Conservation (phyloP, 2,329 filamentous ascomycete genomes). For the Aaosphaeria arxii region DNA sequence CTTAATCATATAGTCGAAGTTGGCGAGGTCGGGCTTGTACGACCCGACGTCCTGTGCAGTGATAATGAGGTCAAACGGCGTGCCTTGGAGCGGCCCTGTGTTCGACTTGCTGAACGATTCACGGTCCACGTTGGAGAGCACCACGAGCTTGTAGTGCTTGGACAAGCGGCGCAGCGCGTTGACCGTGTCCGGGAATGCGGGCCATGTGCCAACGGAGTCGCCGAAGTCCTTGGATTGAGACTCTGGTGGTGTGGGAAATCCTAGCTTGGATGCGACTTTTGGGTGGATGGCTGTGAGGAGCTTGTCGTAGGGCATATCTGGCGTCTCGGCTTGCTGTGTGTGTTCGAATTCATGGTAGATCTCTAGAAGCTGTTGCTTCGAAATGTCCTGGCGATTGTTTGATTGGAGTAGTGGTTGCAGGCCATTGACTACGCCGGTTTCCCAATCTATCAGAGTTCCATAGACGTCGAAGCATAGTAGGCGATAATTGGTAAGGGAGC, state of each 20-base stretch:
- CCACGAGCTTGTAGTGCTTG: constrained; percentile 56
- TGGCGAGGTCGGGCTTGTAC: constrained; percentile 65
- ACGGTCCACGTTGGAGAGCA: constrained; percentile 60
- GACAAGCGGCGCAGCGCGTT: constrained; percentile 50
- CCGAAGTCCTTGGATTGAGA: constrained; percentile 51
- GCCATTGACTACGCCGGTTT: constrained; percentile 58
- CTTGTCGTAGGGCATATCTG: constrained; percentile 58
- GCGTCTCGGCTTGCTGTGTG: constrained; percentile 52
- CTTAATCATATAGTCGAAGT: constrained; percentile 65
- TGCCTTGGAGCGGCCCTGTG: constrained; percentile 50
- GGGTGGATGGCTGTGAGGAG: constrained; percentile 54
- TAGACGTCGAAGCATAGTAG: constrained; percentile 75
- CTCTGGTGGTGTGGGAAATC: constrained; percentile 35
- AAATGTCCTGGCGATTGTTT: constrained; percentile 11
- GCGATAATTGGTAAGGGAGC: constrained; percentile 38
- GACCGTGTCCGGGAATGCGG: constrained; percentile 57
- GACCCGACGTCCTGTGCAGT: constrained; percentile 69
- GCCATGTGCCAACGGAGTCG: constrained; percentile 52
- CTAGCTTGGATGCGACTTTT: constrained; percentile 46
- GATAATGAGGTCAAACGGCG: constrained; percentile 62
- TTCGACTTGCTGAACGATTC: constrained; percentile 51
- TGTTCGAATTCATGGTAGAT: constrained; percentile 48
- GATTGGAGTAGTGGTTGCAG: constrained; percentile 51
- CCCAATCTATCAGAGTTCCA: constrained; percentile 78
- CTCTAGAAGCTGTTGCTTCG: constrained; percentile 28